These are phyloP conservation scores for Cylindrodendrum hubeiense DNA, from an alignment of 2,329 filamentous ascomycete genomes.

Conservation along the genomic window DNA sequence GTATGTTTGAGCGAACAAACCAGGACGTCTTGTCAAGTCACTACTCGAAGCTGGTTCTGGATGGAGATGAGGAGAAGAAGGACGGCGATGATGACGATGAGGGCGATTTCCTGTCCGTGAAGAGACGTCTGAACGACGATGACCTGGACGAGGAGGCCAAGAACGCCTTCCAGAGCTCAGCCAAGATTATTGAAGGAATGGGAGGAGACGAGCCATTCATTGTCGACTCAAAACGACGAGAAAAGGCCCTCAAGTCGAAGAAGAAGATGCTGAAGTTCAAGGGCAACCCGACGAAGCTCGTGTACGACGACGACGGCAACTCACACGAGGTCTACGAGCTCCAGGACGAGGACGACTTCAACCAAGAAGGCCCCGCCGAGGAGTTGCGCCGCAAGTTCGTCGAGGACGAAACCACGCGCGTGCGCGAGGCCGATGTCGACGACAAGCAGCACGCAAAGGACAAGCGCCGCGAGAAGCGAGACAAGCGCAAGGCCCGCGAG, in stretches of 20 bases:
- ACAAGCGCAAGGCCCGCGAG: constrained; percentile 77
- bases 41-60: constrained; percentile 86
- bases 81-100: constrained; percentile 72
- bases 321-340: constrained; percentile 90
- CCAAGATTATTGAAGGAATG: constrained; percentile 74
- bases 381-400: constrained; percentile 83
- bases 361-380: constrained; percentile 78
- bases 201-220: constrained; percentile 81
- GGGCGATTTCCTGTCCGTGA: constrained; percentile 88
- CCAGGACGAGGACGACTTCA: constrained; percentile 86
- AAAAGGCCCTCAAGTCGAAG: constrained; percentile 95
- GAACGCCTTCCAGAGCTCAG: constrained; percentile 55
- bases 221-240: constrained; percentile 93
- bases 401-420: constrained; percentile 78
- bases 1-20: constrained; percentile 97
- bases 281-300: constrained; percentile 84
- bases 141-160: constrained; percentile 67
- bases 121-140: constrained; percentile 83
- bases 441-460: constrained; percentile 87
- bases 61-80: constrained; percentile 62
- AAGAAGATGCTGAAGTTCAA: constrained; percentile 94
- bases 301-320: constrained; percentile 93
- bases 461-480: constrained; percentile 81
- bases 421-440: constrained; percentile 79
- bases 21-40: constrained; percentile 96